Evolutionary conservation across 164 flowering plant species (phyloP).

Genomic region (Piper longum): DNA sequence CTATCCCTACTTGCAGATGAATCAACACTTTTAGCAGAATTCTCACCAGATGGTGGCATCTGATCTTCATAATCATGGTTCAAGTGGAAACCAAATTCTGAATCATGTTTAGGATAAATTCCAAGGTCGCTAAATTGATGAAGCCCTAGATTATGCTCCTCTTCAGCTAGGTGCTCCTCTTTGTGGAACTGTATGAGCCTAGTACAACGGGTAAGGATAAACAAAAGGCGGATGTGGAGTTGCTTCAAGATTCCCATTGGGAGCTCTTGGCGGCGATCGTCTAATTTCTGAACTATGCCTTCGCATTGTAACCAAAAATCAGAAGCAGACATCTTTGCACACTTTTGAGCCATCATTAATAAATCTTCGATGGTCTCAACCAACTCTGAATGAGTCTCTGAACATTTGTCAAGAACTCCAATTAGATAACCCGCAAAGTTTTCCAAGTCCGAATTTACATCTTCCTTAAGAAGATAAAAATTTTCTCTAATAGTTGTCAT

Average conservation of each 20-base stretch:
- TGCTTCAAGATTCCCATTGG: slow-evolving; percentile 73
- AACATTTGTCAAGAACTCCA: slow-evolving; percentile 46
- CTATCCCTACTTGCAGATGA: slow-evolving; percentile 50
- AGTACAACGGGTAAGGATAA: slow-evolving; percentile 89
- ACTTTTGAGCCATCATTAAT: slow-evolving; percentile 52
- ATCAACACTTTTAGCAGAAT: slow-evolving; percentile 56
- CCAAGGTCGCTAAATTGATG: slow-evolving; percentile 96
- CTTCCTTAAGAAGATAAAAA: slow-evolving; percentile 78
- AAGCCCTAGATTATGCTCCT: slow-evolving; percentile 54
- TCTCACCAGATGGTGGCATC: slow-evolving; percentile 11
- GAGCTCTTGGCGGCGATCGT: slow-evolving; percentile 88
- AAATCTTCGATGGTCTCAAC: slow-evolving; percentile 71
- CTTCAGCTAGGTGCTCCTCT: slow-evolving; percentile 62
- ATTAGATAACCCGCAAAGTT: slow-evolving; percentile 83
- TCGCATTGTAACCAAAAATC: slow-evolving; percentile 94
- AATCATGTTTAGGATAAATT: slow-evolving; percentile 56
- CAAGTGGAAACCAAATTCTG: slow-evolving; percentile 14
- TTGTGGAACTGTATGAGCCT: slow-evolving; percentile 88
- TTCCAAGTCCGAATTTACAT: slow-evolving; percentile 70
- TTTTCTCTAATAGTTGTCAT: slow-evolving; percentile 56
- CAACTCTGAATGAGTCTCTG: slow-evolving; percentile 54
- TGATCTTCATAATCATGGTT: slow-evolving; percentile 11
- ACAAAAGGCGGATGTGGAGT: slow-evolving; percentile 75
- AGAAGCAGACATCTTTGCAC: slow-evolving; percentile 71
- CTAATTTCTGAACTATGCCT: slow-evolving; percentile 76